Base-by-base conservation (phyloP, 371 early-diverging fungal species). In the Mucor velutinosus region DNA sequence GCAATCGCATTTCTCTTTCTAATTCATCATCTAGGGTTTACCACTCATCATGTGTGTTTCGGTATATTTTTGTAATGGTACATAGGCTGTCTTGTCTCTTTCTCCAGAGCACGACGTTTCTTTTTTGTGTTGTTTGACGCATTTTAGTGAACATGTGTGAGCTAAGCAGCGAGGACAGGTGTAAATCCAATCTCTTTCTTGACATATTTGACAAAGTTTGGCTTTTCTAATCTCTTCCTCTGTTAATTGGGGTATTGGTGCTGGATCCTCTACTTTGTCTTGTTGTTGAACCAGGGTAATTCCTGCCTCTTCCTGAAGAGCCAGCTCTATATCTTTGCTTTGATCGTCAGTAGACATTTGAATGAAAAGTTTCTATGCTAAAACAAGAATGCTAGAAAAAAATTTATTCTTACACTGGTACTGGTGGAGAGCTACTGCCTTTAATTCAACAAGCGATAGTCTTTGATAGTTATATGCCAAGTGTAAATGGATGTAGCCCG, bases 1-100 rank as follows among this genome's bases (percentile, higher is more conserved):
- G 33, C 7, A 7, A 33, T 19, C 14, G 29, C 33, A 33, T 33
- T 7, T 58, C 33, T 58, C n/a, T 37, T 35, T 39, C 19, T 41
- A 4, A 8, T 59, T 17, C 43, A 60, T 19, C 23, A 49, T 33
- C 30, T 5, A 32, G 62, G 35, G 12, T 66, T 73, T 81, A 90
- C 91, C 91, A 70, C 86, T 91, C 83, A 88, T 86, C 87, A 91
- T 87, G 59, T 79, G 75, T 8, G 76, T 67, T 30, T 89, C 82
- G 49, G 65, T 81, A 62, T 88, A 91, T 61, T 82, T 59, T 23
- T 80, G 77, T 25, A 85, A 65, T 4, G 84, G 73, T 0, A 91
- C 82, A 70, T 80, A 89, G 25, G 83, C 79, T 1, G 88, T 86
- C 65, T 82, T 86, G 65, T 88, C 86, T 41, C 93, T 77, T 56